Conservation (phyloP, 805 yeast species). For the Wickerhamiella allomyrinae region DNA sequence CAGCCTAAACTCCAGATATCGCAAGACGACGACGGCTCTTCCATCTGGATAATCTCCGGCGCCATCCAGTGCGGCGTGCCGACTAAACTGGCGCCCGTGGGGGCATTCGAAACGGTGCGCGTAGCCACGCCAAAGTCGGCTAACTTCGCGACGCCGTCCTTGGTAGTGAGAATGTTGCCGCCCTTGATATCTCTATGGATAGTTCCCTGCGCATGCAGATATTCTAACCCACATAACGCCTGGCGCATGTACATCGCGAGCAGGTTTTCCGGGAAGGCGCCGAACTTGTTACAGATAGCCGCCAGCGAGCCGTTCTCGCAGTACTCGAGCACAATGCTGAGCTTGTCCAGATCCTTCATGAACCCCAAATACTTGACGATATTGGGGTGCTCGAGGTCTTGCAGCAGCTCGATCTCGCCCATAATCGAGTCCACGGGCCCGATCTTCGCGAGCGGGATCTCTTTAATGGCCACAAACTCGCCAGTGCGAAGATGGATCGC, state of each 20-base stretch:
- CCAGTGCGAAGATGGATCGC: conserved; percentile 55
- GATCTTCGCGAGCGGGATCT: conserved; percentile 39
- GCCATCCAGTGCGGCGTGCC: conserved; percentile 99
- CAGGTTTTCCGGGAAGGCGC: conserved; percentile 41
- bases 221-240: conserved; percentile 45
- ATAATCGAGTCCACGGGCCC: conserved; percentile 29
- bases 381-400: conserved; percentile 48
- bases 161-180: conserved; percentile 51
- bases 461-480: conserved; percentile 67
- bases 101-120: conserved; percentile 21
- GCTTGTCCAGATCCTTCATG: conserved; percentile 36
- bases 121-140: conserved; percentile 74
- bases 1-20: conserved; percentile 85
- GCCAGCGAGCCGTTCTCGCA: conserved; percentile 54
- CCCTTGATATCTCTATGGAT: conserved; percentile 70
- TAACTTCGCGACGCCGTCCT: conserved; percentile 48
- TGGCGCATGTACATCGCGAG: conserved; percentile 37
- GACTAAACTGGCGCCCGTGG: conserved; percentile 22
- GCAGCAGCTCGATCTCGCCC: conserved; percentile 57
- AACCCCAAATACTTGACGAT: conserved; percentile 59
- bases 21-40: conserved; percentile 63
- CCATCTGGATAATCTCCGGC: conserved; percentile 78
- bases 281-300: conserved; percentile 36
- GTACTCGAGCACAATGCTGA: conserved; percentile 48
- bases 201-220: conserved; percentile 57